Evolutionary conservation across 2,329 filamentous ascomycete genomes (phyloP).

Genomic region (Sporothrix brasiliensis): DNA sequence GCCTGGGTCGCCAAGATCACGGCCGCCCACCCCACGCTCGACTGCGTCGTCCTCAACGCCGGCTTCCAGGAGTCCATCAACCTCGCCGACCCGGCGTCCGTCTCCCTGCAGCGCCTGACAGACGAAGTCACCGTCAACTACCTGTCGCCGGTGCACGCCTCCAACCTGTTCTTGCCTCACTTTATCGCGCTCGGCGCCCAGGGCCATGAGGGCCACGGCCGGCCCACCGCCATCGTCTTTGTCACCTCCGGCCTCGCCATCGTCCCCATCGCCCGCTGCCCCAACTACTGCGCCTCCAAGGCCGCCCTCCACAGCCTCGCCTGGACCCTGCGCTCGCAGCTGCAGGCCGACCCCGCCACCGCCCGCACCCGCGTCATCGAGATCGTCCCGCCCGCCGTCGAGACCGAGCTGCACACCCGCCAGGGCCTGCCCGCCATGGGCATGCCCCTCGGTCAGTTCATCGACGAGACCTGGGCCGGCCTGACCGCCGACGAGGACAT

Average conservation of each 20-base stretch:
- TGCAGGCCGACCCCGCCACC: constrained; percentile 43
- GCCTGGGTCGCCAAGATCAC: constrained; percentile 48
- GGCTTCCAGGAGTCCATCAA: constrained; percentile 56
- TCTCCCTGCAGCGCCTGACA: constrained; percentile 44
- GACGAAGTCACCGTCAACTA: constrained; percentile 35
- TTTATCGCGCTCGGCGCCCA: constrained; percentile 44
- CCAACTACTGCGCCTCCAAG: constrained; percentile 58
- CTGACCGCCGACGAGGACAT: constrained; percentile 47
- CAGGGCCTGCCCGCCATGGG: constrained; percentile 43
- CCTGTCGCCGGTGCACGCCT: constrained; percentile 37
- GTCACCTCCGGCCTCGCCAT: constrained; percentile 46
- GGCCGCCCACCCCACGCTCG: constrained; percentile 52
- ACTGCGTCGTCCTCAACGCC: constrained; percentile 61
- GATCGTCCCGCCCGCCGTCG: constrained; percentile 51
- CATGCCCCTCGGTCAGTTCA: constrained; percentile 41
- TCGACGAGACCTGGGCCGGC: constrained; percentile 50
- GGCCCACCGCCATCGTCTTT: constrained; percentile 36
- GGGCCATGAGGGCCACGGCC: too few relatives aligned
- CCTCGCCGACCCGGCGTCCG: constrained; percentile 48
- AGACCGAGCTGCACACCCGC: constrained; percentile 54
- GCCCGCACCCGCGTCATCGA: constrained; percentile 50
- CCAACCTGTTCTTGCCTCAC: constrained; percentile 37
- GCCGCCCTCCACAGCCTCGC: constrained; percentile 51
- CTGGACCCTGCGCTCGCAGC: constrained; percentile 40
- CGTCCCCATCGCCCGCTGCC: constrained; percentile 51